Percentiles rank a stretch among this genome's conserved stretches.
These are phyloP conservation scores for Triticum turgidum DNA, from an alignment of 176 grass and related monocot genomes.

Conservation along the genomic window DNA sequence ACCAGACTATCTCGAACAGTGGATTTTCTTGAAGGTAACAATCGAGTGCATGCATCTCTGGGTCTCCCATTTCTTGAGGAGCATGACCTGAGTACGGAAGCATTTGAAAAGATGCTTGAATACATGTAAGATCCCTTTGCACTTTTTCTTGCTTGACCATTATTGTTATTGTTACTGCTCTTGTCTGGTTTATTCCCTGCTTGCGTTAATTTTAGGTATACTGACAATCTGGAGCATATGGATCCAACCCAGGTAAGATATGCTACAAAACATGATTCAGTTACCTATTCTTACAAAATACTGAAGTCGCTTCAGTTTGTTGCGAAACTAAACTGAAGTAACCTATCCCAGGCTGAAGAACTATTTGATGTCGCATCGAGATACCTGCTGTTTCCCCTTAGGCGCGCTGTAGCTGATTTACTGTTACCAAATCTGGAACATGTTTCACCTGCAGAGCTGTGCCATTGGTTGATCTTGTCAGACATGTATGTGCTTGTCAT, in stretches of 20 bases:
- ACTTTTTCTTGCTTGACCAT: conserved; percentile 10
- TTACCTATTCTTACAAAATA: not conserved
- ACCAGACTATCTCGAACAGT: conserved; percentile 81
- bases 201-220: conserved; percentile 61
- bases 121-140: conserved; percentile 72
- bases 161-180: conserved; percentile 14
- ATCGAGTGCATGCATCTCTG: conserved; percentile 25
- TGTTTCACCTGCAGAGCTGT: conserved; percentile 73
- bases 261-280: not conserved
- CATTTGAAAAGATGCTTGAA: conserved; percentile 95
- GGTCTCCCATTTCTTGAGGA: conserved; percentile 78
- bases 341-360: conserved; percentile 73
- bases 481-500: conserved; percentile 66
- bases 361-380: conserved; percentile 97
- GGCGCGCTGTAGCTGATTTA: conserved; percentile 72
- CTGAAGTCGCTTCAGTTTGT: not conserved
- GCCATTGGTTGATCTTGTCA: conserved; percentile 89
- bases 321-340: not conserved
- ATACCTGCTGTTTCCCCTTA: conserved; percentile 87
- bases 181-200: not conserved
- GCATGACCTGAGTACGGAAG: conserved; percentile 80
- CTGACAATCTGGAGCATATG: conserved; percentile 72
- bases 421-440: conserved; percentile 64
- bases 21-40: conserved; percentile 68
- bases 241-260: conserved; percentile 65